These are phyloP conservation scores for Pestalotiopsis sp. DNA, from an alignment of 2,329 filamentous ascomycete species.

Conservation along the genomic window DNA sequence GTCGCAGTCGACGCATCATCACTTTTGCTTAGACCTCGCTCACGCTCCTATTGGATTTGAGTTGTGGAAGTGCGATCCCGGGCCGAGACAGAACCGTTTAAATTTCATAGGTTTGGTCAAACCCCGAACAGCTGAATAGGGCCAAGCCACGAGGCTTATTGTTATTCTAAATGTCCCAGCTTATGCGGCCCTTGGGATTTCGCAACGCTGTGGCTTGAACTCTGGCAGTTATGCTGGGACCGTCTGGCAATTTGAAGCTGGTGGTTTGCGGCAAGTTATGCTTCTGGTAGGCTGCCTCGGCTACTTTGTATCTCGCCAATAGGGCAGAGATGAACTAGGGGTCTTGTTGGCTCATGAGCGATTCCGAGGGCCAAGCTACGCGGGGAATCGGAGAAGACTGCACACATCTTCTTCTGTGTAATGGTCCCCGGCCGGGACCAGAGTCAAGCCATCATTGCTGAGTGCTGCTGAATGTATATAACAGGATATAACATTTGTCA, in stretches of 20 bases:
- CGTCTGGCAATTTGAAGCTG: neutral
- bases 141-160: neutral
- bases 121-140: neutral
- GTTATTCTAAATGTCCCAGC: neutral
- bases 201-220: neutral
- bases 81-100: neutral
- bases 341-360: neutral
- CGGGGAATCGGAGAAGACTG: neutral
- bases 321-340: neutral
- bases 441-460: neutral
- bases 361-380: neutral
- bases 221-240: neutral
- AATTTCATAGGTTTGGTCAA: neutral
- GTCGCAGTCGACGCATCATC: neutral
- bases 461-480: neutral
- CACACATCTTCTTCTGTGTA: neutral
- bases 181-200: neutral
- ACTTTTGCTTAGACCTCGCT: neutral
- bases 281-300: neutral
- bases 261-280: neutral
- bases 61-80: neutral
- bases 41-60: neutral
- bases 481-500: neutral
- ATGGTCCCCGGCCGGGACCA: neutral
- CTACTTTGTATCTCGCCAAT: too few relatives aligned